Evolutionary conservation across 2,329 filamentous ascomycete genomes (phyloP), one percentile per base, ranked within the genome.

Genomic region (Pleurostoma richardsiae): DNA sequence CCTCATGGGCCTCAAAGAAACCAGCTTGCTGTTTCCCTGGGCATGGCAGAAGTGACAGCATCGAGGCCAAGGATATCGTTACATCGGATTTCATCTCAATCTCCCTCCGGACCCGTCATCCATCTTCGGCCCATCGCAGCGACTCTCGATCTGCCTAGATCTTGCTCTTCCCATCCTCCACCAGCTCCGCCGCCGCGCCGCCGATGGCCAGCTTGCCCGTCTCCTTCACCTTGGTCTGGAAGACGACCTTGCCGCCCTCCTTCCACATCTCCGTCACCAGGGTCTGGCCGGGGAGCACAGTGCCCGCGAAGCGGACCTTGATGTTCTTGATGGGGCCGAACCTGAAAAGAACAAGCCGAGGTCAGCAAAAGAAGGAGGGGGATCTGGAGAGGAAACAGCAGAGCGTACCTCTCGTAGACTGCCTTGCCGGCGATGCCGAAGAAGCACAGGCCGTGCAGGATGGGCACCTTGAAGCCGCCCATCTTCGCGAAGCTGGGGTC

Each of bases 401-500:
- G 28, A 39, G 42, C 59, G 30, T 52, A 63, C 53, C 77, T 85
- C 69, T 90, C 80, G 65, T 91, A 86, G 38, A 99, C 83, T 50
- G 92, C 90, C 78, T 96, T 96, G 54, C 86, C 89, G 11, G 88
- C 85, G 55, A 97, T 82, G 56, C 94, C 94, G 60, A 99, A 92
- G 64, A 85, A 94, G 79, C 90, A 96, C 36, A 99, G 82, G n/a
- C 94, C 94, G 73, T 99, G 94, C 45, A 99, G 76, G 64, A 99
- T 99, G 10, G 94, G 94, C 29, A 76, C 82, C 71, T 94, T 87
- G 82, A 99, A 99, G 49, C 94, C 94, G 49, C 92, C 94, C 58
- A 95, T 85, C 74, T 94, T 94, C 71, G 89, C 89, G 69, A 99
- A 97, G 43, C 83, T 80, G 2, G 94, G 94, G 67, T 99, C 94